Conservation (phyloP, 2,329 filamentous ascomycete genomes). For the Diaporthe batatas region DNA sequence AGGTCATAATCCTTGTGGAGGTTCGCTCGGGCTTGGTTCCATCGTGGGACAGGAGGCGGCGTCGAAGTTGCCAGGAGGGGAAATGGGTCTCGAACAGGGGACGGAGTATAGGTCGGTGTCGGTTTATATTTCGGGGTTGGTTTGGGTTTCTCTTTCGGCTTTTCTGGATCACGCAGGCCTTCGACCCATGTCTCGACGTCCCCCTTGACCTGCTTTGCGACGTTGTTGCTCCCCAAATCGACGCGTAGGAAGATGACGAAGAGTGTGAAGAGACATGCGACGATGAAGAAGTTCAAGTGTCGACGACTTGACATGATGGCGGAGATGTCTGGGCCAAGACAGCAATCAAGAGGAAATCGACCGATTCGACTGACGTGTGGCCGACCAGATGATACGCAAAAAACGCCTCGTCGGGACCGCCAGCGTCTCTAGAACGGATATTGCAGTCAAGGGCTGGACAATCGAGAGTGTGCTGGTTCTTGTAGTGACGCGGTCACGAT, state of each 20-base stretch:
- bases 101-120: constrained; percentile 45
- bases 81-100: constrained; percentile 58
- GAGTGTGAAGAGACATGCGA: constrained; percentile 20
- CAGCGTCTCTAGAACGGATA: neutral
- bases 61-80: constrained; percentile 53
- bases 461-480: neutral
- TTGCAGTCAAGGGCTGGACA: too few relatives aligned
- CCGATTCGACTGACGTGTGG: neutral
- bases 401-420: neutral
- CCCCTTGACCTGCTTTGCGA: constrained; percentile 26
- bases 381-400: neutral
- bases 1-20: constrained; percentile 56
- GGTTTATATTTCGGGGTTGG: constrained; percentile 46
- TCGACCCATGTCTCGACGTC: constrained; percentile 24
- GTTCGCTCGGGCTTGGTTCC: constrained; percentile 57
- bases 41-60: constrained; percentile 58
- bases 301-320: constrained; percentile 31
- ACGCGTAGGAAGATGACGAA: constrained; percentile 35
- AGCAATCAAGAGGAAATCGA: too few relatives aligned
- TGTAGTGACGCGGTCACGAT: neutral
- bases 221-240: neutral
- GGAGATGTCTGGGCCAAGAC: neutral
- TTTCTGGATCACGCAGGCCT: neutral
- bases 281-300: constrained; percentile 15
- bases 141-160: neutral